These are phyloP conservation scores for Tetratostichococcus sp. DNA, from an alignment of 139 green algal species.

Conservation along the genomic window DNA sequence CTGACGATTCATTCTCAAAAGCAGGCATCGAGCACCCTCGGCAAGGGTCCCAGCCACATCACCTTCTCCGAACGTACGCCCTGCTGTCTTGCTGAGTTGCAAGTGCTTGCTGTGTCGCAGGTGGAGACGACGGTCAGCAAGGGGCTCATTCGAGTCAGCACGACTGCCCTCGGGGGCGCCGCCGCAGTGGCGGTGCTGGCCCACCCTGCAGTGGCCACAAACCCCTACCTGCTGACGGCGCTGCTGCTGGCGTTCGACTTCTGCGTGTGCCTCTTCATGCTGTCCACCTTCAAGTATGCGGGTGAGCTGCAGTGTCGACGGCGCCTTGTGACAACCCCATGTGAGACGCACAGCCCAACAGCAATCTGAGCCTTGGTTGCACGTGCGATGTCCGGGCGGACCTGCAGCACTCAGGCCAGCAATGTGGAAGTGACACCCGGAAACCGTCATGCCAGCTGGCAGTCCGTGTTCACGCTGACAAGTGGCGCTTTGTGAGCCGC, in stretches of 20 bases:
- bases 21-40: no score
- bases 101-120: neutral
- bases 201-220: neutral
- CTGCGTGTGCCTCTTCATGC: neutral
- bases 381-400: no score
- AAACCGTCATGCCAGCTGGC: no score
- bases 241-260: neutral
- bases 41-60: neutral
- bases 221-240: neutral
- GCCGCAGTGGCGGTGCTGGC: neutral
- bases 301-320: neutral
- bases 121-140: neutral
- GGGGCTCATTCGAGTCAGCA: neutral
- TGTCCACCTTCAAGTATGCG: slow-evolving; percentile 3
- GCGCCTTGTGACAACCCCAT: no score
- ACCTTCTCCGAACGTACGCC: neutral
- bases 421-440: no score
- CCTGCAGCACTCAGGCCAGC: no score
- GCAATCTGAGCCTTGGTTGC: no score
- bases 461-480: no score
- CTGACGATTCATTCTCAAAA: no score
- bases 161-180: neutral
- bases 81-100: neutral
- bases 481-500: neutral
- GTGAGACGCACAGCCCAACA: no score